Percentiles rank a stretch among this genome's conserved stretches.
These are phyloP conservation scores for Rhododendron henanense DNA, from an alignment of 148 eudicot species.

Conservation along the genomic window DNA sequence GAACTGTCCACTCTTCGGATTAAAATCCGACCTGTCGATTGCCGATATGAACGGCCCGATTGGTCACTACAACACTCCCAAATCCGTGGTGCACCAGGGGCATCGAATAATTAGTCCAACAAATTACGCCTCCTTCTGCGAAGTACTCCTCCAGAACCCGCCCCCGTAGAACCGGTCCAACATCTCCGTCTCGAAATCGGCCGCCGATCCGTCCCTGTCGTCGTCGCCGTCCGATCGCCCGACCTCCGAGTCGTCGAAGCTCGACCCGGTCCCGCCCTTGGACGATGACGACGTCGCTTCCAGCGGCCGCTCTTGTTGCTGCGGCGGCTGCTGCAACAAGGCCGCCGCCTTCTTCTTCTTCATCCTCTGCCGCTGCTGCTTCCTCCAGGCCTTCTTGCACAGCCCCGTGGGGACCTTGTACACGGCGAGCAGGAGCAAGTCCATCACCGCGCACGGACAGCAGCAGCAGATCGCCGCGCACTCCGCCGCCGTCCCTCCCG, in stretches of 20 bases:
- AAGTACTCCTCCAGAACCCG: constrained; percentile 75
- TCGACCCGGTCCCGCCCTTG: background rate
- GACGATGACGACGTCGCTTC: background rate
- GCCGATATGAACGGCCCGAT: too few relatives aligned
- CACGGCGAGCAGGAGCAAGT: constrained; percentile 38
- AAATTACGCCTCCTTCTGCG: constrained; percentile 19
- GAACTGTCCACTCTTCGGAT: too few relatives aligned
- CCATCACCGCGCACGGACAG: constrained; percentile 54
- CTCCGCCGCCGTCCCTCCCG: constrained; percentile 70
- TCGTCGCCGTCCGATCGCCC: constrained; percentile 22
- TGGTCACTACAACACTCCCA: too few relatives aligned
- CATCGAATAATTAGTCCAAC: background rate
- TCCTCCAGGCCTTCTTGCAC: constrained; percentile 35
- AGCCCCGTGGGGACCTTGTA: constrained; percentile 52
- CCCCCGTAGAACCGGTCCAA: constrained; percentile 54
- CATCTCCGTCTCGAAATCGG: constrained; percentile 29
- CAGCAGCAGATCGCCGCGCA: constrained; percentile 72
- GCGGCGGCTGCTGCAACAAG: background rate
- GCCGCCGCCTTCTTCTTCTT: constrained; percentile 14
- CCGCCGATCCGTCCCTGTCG: constrained; percentile 25
- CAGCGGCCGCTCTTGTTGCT: background rate
- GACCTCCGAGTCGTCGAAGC: constrained; percentile 22
- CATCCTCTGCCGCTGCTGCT: constrained; percentile 14
- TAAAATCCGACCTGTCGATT: too few relatives aligned
- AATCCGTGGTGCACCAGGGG: background rate